Base-by-base conservation (phyloP, 306 rosid genomes). In the Casuarina equisetifolia region DNA sequence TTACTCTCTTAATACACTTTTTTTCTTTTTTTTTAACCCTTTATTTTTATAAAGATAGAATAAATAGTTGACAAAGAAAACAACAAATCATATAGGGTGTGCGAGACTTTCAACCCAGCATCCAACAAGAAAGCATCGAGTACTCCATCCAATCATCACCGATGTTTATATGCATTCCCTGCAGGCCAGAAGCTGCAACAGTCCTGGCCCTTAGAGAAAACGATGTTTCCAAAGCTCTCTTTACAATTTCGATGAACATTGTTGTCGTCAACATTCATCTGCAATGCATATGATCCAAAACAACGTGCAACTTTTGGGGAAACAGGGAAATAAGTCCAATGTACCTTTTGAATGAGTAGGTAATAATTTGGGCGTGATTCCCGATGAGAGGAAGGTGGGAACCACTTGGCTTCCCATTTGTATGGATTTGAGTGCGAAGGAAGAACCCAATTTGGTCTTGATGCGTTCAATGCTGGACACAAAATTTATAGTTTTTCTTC, bases 91-190 rank as follows among this genome's bases (percentile, higher is more conserved):
- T 25, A 25, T 0, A 25, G 32, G 32, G 32, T 25, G 32, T 1
- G 1, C 32, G 32, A 51, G 57, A 3, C 19, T 3, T 51, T 51
- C 57, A 51, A 16, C 19, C 6, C 19, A 15, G 0, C 2, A 51
- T 51, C 57, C 4, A 51, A 51, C 55, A 51, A 51, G 5, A 16
- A 39, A 58, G 64, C 39, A 58, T 58, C 35, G 44, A 78, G 67
- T 70, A 71, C 76, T 57, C 59, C 38, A 38, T n/a, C 71, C 62
- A 78, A 78, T 53, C 80, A 77, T 69, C 71, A 52, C 76, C 70
- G 69, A 69, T 70, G 16, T 9, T 5, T 78, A 38, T 53, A 19
- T 4, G 40, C 45, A 19, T 35, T 46, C 44, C 36, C 17, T 38
- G 13, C 4, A 25, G 32, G 32, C 0, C 1, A 25, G 32, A 25